A percentile compares a stretch with the other conserved stretches of the same genome.
These are phyloP conservation scores for Russula olivacea DNA, from an alignment of 768 basidiomycete species.

Conservation along the genomic window DNA sequence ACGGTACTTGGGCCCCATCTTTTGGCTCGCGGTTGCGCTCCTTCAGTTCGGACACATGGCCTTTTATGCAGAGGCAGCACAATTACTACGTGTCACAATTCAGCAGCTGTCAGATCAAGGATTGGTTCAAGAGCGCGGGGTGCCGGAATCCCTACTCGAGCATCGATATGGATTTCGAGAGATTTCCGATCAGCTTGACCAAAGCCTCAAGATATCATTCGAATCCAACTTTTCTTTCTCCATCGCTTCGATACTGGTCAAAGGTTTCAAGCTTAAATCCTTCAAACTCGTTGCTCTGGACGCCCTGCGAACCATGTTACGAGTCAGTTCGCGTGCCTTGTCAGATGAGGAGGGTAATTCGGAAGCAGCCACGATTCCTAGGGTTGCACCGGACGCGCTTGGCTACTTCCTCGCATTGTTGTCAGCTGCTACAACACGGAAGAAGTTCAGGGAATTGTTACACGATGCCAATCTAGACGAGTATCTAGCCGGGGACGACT, in stretches of 20 bases:
- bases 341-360: constrained; percentile 28
- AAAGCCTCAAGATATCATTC: constrained; percentile 68
- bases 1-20: constrained; percentile 65
- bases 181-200: constrained; percentile 64
- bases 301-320: constrained; percentile 56
- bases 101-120: constrained; percentile 59
- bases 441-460: constrained; percentile 54
- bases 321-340: constrained; percentile 49
- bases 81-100: constrained; percentile 58
- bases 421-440: constrained; percentile 55
- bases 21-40: constrained; percentile 85
- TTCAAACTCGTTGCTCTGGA: constrained; percentile 57
- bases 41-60: constrained; percentile 70
- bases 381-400: constrained; percentile 53
- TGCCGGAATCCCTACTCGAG: constrained; percentile 55
- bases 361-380: constrained; percentile 38
- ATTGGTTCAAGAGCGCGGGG: constrained; percentile 48
- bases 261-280: constrained; percentile 67
- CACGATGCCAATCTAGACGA: constrained; percentile 55
- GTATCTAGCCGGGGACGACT: constrained; percentile 40
- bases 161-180: constrained; percentile 61
- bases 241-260: constrained; percentile 77
- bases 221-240: constrained; percentile 76
- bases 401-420: constrained; percentile 79
- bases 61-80: constrained; percentile 63